phyloP scores from a whole-genome alignment of 2,329 filamentous ascomycete genomes.

The Neonectria hederae region DNA sequence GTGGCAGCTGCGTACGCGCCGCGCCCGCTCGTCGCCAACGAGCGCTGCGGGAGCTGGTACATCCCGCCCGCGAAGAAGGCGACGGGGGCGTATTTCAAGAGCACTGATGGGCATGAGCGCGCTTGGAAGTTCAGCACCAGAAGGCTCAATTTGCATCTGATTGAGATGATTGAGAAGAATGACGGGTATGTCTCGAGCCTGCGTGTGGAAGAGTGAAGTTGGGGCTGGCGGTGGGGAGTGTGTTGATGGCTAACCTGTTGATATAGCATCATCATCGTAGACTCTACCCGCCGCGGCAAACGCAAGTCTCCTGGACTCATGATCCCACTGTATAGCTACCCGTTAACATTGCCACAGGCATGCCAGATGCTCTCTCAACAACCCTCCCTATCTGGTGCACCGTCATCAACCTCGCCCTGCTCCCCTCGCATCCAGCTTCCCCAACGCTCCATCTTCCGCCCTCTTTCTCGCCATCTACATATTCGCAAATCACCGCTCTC shows the following conservation, averaged over 20 bases:
- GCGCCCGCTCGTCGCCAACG: slow-evolving; percentile 87
- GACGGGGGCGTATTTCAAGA: slow-evolving; percentile 94
- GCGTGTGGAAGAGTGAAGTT: background rate
- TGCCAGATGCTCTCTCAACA: slow-evolving; percentile 94
- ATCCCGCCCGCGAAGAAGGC: slow-evolving; percentile 71
- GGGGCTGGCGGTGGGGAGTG: background rate
- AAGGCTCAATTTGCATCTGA: slow-evolving; percentile 83
- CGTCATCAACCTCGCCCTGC: slow-evolving; percentile 82
- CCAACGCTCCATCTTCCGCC: slow-evolving; percentile 75
- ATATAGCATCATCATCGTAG: slow-evolving; percentile 79
- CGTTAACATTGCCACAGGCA: slow-evolving; percentile 58
- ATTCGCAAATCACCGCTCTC: slow-evolving; percentile 76
- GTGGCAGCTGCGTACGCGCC: slow-evolving; percentile 62
- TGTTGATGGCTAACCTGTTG: slow-evolving; percentile 2
- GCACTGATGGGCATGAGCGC: slow-evolving; percentile 91
- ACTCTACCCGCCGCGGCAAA: slow-evolving; percentile 93
- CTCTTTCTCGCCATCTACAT: slow-evolving; percentile 75
- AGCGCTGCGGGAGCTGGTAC: slow-evolving; percentile 97
- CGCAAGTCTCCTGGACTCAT: slow-evolving; percentile 56
- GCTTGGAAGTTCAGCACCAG: slow-evolving; percentile 91
- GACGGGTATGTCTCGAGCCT: slow-evolving; percentile 66
- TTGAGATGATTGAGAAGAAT: slow-evolving; percentile 71
- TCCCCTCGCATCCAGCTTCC: slow-evolving; percentile 62
- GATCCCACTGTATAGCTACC: background rate
- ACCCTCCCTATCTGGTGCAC: slow-evolving; percentile 94